These are phyloP conservation scores for Cyclocybe aegerita DNA, from an alignment of 768 basidiomycete species.

Conservation along the genomic window DNA sequence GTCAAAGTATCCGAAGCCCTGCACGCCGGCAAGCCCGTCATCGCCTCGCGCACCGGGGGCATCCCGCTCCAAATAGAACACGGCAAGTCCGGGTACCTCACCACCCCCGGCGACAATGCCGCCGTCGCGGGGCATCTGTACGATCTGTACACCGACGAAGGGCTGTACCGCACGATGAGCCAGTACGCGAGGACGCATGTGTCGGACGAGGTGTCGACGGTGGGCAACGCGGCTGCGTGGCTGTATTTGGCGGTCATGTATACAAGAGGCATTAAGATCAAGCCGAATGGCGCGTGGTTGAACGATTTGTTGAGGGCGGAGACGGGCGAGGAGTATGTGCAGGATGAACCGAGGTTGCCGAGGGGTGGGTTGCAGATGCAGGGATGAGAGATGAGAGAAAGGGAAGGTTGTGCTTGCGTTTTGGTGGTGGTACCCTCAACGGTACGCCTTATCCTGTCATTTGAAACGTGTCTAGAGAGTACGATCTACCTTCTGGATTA, in stretches of 20 bases:
- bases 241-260: slow-evolving; percentile 78
- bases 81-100: slow-evolving; percentile 87
- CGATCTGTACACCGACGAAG: slow-evolving; percentile 76
- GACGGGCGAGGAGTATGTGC: slow-evolving; percentile 66
- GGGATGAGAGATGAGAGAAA: slow-evolving; percentile 40
- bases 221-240: slow-evolving; percentile 72
- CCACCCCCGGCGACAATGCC: slow-evolving; percentile 71
- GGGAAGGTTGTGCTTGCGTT: too few species aligned
- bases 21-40: slow-evolving; percentile 83
- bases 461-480: too few species aligned
- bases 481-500: too few species aligned
- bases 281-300: slow-evolving; percentile 82
- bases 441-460: too few species aligned
- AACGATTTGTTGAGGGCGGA: slow-evolving; percentile 80
- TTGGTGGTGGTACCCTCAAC: too few species aligned
- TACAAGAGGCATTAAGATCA: slow-evolving; percentile 69
- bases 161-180: slow-evolving; percentile 61
- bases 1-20: slow-evolving; percentile 97
- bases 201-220: slow-evolving; percentile 81
- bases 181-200: slow-evolving; percentile 73
- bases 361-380: slow-evolving; percentile 59
- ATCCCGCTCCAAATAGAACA: slow-evolving; percentile 91
- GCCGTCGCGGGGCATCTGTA: slow-evolving; percentile 75
- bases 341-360: slow-evolving; percentile 72
- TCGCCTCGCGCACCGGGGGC: slow-evolving; percentile 85